Evolutionary conservation across 805 yeast species (phyloP), one percentile per base, ranked within the genome.

Genomic region (Hyphopichia homilentoma): DNA sequence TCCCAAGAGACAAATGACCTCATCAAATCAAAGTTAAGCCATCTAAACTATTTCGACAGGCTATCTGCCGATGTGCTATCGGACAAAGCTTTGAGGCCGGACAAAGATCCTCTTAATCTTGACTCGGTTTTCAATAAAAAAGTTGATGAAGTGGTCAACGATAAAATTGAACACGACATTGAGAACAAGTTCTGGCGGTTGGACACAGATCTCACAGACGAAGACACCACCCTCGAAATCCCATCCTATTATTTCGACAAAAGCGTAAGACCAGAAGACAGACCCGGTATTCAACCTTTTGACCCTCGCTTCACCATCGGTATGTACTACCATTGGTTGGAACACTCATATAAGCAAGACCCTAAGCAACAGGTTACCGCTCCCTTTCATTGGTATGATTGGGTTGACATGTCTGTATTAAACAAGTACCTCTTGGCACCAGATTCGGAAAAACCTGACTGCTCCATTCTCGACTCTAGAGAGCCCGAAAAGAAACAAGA

Each of bases 301-400:
- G 61, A 59, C 35, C 62, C 65, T 4, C 41, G 64, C 21, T 51
- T 57, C 27, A 56, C 62, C 9, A 27, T 57, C 7, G 48, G 51
- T 1, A 41, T 52, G 7, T 57, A 57, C 39, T 38, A 47, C 18
- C 28, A 41, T 23, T 38, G 47, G 30, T 7, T 27, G 11, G 12
- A 27, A 5, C 12, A 13, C 14, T 17, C 18, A 13, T 27, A 16
- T 50, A 7, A 25, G 30, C 15, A 29, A 31, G 5, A 38, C 33
- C 9, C 35, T 30, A 8, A 18, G 7, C 20, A 27, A 7, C 13
- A 32, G 2, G 26, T 36, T 12, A 29, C 27, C 8, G 44, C 44
- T 6, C 72, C 74, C 1, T 75, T 75, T 52, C 74, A 73, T 41
- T 75, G 80, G 81, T 61, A 60, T 35, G 81, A 75, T 47, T 75